A percentile compares a stretch with the other conserved stretches of the same genome.
These are phyloP conservation scores for Fraxinus anomala DNA, from an alignment of 257 asterid genomes.

Conservation along the genomic window DNA sequence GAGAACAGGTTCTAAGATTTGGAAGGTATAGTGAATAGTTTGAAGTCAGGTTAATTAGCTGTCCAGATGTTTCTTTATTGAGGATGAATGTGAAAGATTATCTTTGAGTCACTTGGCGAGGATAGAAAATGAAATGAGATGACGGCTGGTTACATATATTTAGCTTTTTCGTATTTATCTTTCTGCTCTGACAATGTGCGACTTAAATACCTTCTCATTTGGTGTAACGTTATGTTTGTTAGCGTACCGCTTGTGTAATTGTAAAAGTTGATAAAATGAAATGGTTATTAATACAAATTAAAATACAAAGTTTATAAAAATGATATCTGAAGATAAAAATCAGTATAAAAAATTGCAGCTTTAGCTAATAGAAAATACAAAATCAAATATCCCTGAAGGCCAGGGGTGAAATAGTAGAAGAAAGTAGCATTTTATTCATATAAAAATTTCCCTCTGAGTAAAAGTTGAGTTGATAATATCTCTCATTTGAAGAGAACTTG, in stretches of 20 bases:
- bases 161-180: background rate
- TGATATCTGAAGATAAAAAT: background rate
- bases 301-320: background rate
- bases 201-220: background rate
- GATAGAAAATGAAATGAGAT: background rate
- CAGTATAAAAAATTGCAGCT: background rate
- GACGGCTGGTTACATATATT: background rate
- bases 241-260: background rate
- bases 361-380: background rate
- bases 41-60: background rate
- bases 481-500: background rate
- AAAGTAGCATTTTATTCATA: background rate
- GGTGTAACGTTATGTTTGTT: background rate
- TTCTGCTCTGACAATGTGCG: background rate
- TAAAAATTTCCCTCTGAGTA: background rate
- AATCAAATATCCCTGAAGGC: background rate
- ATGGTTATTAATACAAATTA: background rate
- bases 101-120: background rate
- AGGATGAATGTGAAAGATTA: background rate
- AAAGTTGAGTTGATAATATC: background rate
- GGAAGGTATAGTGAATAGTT: background rate
- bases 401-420: background rate
- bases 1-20: background rate
- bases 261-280: background rate
- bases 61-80: background rate